Evolutionary conservation across 768 basidiomycete species (phyloP), one percentile per base, ranked within the genome.

Genomic region (Mycena metata): DNA sequence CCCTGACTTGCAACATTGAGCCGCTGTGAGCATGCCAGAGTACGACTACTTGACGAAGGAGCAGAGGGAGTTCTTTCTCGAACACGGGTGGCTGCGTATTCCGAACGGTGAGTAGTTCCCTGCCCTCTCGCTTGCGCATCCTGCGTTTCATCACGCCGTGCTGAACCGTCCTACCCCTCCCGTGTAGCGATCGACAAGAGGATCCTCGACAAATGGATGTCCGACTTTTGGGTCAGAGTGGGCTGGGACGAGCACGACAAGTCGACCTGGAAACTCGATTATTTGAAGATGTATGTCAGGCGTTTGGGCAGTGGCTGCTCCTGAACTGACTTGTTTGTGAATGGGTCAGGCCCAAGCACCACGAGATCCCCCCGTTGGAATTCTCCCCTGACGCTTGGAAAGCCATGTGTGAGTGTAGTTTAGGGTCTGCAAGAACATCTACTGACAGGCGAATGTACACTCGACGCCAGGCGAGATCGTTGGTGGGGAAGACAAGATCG

Each of bases 151-250:
- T 59, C 49, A 66, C 17, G 33, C 43, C 43, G 58, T 64, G 45
- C 54, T 30, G 30, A 30, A 21, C 43, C 45, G 52, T 56, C 52
- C 60, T 52, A 61, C 60, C 56, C 57, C 47, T 46, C 42, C 56
- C 41, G 49, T 42, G 43, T 52, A 66, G 65, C 65, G 50, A 66
- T 66, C 30, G 58, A 66, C 51, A 66, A 60, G 58, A 66, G 54
- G 57, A 66, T 66, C 42, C 65, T 66, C 65, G 58, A 66, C 58
- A 54, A 66, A 66, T 66, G 65, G 65, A 66, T 66, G 57, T 66
- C 65, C 49, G 58, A 66, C 58, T 60, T 66, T 54, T 66, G 65
- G 65, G 65, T 66, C 58, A 59, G 65, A 66, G 17, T 66, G 58
- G 65, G 65, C 65, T 66, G 65, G 65, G 65, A 66, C 51, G 58